Base-by-base conservation (phyloP, 208 protist genomes). In the Leptomonas pyrrhocoris region DNA sequence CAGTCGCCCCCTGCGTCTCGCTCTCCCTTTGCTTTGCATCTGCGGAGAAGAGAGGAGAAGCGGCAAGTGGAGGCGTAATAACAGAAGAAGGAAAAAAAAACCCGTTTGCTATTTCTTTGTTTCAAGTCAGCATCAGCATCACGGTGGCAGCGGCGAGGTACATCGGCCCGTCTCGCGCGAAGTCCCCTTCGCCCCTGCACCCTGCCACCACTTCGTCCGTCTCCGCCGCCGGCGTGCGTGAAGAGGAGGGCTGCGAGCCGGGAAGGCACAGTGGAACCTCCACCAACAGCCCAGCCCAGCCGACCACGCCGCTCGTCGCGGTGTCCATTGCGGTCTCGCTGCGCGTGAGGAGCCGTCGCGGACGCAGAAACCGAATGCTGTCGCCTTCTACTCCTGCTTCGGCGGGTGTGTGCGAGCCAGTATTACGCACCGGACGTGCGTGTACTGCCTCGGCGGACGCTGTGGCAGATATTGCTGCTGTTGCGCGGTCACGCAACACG, bases 211-310 rank as follows among this genome's bases (percentile, higher is more conserved):
- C 23, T n/a, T 31, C 42, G 6, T 12, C 21, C 4, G 19, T 45
- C 55, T 23, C 19, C 46, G 12, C 21, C 3, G 51, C 2, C 13
- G 51, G 30, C 21, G 19, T 21, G 16, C 43, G 11, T 15, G 55
- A 19, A 31, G 16, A 1, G n/a, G 46, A 28, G 13, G 28, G 42
- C 19, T 67, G 59, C 30, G 73, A 61, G 2, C 74, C 77, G 2
- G 68, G 81, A 36, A 93, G 60, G 16, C 74, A 43, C 27, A 93
- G 21, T 0, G 78, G 81, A 9, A 93, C 57, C 18, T 45, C 61
- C 0, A 73, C 56, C 48, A 80, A 81, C 12, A 83, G 65, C 7
- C 75, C 77, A 1, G 81, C 50, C 87, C 87, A 93, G 7, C 87
- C 87, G 1, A 89, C 50, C 21, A 88, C 67, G n/a, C 25, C 38